These are phyloP conservation scores for Cadophora sp. DNA, from an alignment of 2,329 filamentous ascomycete genomes.

Conservation along the genomic window DNA sequence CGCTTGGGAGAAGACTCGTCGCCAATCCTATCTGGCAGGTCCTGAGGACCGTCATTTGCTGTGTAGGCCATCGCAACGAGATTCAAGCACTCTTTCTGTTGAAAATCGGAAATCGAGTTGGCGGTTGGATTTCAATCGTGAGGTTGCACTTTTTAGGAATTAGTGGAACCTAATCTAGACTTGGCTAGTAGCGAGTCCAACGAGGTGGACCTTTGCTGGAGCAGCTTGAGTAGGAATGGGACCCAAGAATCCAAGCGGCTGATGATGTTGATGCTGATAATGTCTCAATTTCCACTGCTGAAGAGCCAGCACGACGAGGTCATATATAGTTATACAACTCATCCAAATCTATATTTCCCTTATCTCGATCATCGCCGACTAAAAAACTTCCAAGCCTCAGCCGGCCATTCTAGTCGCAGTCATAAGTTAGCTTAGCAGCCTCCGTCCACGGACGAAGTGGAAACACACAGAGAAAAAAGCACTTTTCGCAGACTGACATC, in stretches of 20 bases:
- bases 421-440: background rate
- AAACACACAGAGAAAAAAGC: background rate
- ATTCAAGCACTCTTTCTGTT: background rate
- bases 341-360: background rate
- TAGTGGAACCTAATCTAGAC: background rate
- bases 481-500: constrained; percentile 3
- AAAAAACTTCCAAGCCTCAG: constrained; percentile 8
- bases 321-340: background rate
- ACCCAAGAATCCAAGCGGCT: background rate
- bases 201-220: background rate
- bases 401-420: background rate
- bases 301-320: background rate
- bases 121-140: background rate
- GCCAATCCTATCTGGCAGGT: constrained; percentile 52
- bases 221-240: background rate
- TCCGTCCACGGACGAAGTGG: background rate
- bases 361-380: constrained; percentile 7
- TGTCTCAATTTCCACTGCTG: background rate
- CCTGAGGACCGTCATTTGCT: constrained; percentile 39
- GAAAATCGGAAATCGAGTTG: background rate
- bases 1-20: constrained; percentile 49
- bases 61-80: constrained; percentile 35
- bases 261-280: background rate
- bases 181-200: background rate
- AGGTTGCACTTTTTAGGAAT: background rate